Percentiles rank a stretch among this genome's conserved stretches.
Evolutionary conservation across 352 stramenopile species (phyloP).

Genomic region (Phytophthora crassamura): DNA sequence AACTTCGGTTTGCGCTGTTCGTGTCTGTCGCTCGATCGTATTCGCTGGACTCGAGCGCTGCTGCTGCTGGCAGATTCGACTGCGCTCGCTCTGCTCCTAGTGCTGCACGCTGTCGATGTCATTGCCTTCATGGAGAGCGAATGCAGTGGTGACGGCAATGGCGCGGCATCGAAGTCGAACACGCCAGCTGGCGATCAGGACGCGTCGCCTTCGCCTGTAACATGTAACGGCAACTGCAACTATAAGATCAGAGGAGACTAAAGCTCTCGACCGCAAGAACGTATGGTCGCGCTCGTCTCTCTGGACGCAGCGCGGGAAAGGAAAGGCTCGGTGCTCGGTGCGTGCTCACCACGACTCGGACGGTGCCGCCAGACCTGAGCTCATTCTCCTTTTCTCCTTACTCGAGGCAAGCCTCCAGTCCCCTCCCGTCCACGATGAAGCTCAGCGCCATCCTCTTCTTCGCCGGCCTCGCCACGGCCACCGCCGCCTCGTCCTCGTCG

Average conservation of each 20-base stretch:
- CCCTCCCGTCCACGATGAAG: constrained; percentile 29
- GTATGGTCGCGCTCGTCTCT: constrained; percentile 22
- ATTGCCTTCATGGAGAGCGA: too few species aligned
- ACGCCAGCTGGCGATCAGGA: too few species aligned
- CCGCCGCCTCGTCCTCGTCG: too few species aligned
- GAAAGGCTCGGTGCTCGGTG: constrained; percentile 34
- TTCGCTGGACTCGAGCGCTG: too few species aligned
- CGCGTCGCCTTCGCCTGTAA: too few species aligned
- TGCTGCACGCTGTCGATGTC: too few species aligned
- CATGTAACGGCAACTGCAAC: too few species aligned
- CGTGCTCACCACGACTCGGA: constrained; percentile 13
- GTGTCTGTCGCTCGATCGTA: background rate
- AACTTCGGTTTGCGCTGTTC: constrained; percentile 20
- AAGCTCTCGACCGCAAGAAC: constrained; percentile 9
- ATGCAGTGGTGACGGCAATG: too few species aligned
- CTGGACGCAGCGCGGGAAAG: constrained; percentile 27
- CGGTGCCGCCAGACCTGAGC: background rate
- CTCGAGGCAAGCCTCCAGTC: constrained; percentile 40
- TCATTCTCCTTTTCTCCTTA: constrained; percentile 45
- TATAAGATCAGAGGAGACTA: too few species aligned
- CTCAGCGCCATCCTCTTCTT: constrained; percentile 29
- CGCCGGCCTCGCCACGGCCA: constrained; percentile 15
- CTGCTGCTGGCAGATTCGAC: too few species aligned
- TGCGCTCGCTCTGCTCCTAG: too few species aligned
- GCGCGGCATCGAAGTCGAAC: too few species aligned